phyloP scores from a whole-genome alignment of 495 filamentous ascomycete species.

The Xylaria sp. region DNA sequence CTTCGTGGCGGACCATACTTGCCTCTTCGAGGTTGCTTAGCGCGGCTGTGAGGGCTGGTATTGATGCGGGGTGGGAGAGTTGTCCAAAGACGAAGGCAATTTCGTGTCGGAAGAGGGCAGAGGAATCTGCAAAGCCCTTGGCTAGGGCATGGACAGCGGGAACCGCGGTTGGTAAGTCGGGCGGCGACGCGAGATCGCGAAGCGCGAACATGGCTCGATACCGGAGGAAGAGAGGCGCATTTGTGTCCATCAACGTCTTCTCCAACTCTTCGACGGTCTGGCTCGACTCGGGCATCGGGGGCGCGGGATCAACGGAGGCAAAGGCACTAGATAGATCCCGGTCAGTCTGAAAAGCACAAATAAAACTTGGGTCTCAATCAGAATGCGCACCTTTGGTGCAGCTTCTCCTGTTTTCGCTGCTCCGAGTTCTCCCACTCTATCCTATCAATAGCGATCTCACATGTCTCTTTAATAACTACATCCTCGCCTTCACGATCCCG shows the following conservation, averaged over 20 bases:
- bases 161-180: slow-evolving; percentile 84
- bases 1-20: slow-evolving; percentile 98
- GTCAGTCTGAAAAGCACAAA: slow-evolving; percentile 27
- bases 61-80: slow-evolving; percentile 92
- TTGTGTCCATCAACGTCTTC: slow-evolving; percentile 77
- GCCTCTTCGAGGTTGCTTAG: slow-evolving; percentile 80
- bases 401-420: slow-evolving; percentile 71
- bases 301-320: slow-evolving; percentile 93
- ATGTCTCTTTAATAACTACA: slow-evolving; percentile 89
- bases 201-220: slow-evolving; percentile 99
- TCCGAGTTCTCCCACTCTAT: slow-evolving; percentile 91
- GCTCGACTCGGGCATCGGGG: slow-evolving; percentile 73
- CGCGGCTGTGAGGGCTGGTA: slow-evolving; percentile 81
- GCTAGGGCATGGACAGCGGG: slow-evolving; percentile 84
- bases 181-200: slow-evolving; percentile 89
- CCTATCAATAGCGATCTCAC: slow-evolving; percentile 91
- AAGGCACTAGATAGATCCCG: slow-evolving; percentile 71
- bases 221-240: slow-evolving; percentile 82
- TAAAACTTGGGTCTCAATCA: slow-evolving; percentile 22
- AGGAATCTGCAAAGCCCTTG: slow-evolving; percentile 84
- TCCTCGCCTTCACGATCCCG: slow-evolving; percentile 74
- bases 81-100: slow-evolving; percentile 99
- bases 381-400: slow-evolving; percentile 73
- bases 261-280: slow-evolving; percentile 77
- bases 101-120: slow-evolving; percentile 96